Evolutionary conservation across 805 yeast species (phyloP), one percentile per base, ranked within the genome.

Genomic region (Danielia oregonensis): DNA sequence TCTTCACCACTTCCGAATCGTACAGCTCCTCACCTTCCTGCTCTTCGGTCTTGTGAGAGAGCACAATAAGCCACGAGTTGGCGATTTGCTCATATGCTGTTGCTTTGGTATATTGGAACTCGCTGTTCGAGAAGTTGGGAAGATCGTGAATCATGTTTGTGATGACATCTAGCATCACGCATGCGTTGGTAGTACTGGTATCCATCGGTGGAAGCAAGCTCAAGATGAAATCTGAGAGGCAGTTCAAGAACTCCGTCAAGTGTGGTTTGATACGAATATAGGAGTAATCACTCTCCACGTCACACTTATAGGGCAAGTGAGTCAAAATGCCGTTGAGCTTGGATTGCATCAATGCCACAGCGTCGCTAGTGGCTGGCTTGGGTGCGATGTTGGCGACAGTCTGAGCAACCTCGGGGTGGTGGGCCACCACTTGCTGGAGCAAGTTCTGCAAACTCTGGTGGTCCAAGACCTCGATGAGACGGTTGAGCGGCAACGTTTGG

Each of bases 251-350:
- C 46, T 83, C 93, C 39, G 74, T 74, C 42, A 85, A 71, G 38
- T 66, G 59, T 5, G 82, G 75, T 49, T 83, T 78, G 24, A 87
- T 84, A 37, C 95, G 68, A 37, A 83, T 59, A 54, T 77, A 86
- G 4, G 89, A 78, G 52, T 86, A 86, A 55, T 86, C 95, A 30
- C 83, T 76, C 24, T 73, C 67, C 7, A 72, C 67, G 47, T 84
- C 88, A 43, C 86, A 86, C 44, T 80, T 79, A 55, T 83, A 86
- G 1, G 96, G 96, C 44, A 87, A 58, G 39, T 72, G 68, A 7
- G 55, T 54, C 14, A 61, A 48, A 17, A 85, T 73, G 4, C 51
- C 52, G 14, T 67, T 53, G 30, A 74, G 61, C 48, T 78, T 76
- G 5, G 52, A 47, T 24, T 62, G 55, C 33, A 87, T 63, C 26